Conservation (phyloP, 2,329 filamentous ascomycete genomes). For the Tolypocladium nubicola region DNA sequence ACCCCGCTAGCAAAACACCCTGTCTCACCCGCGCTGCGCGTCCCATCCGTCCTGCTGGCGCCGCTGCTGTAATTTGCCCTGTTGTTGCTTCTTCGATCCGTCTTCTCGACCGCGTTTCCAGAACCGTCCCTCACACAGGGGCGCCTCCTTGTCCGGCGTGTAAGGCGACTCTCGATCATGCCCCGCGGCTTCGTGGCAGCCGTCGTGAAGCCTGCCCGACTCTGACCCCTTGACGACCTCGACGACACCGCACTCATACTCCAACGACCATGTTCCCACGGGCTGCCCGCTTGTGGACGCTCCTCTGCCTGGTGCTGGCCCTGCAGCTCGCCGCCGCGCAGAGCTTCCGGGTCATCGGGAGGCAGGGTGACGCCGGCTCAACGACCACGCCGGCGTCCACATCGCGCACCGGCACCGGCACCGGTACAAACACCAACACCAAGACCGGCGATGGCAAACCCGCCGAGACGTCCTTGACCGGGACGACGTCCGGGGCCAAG, state of each 20-base stretch:
- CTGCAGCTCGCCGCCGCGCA: slow-evolving; percentile 26
- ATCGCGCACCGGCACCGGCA: not conserved
- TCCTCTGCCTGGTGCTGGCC: slow-evolving; percentile 27
- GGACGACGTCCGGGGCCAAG: not conserved
- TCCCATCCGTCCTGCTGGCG: not conserved
- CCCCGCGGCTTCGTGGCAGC: slow-evolving; percentile 6
- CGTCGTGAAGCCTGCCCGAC: slow-evolving; percentile 9
- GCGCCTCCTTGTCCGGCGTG: not conserved
- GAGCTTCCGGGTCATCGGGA: slow-evolving; percentile 17
- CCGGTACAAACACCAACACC: not conserved
- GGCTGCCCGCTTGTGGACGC: slow-evolving; percentile 21
- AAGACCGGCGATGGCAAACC: not conserved
- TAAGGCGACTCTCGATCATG: slow-evolving; percentile 7
- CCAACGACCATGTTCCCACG: slow-evolving; percentile 21
- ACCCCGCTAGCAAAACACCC: not conserved
- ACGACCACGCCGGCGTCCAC: not conserved
- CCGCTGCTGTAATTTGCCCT: slow-evolving; percentile 1
- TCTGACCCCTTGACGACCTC: slow-evolving; percentile 3
- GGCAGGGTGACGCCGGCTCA: slow-evolving; percentile 18
- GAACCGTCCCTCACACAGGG: not conserved
- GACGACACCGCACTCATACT: not conserved
- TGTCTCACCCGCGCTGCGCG: not conserved
- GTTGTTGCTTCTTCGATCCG: not conserved
- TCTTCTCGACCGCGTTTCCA: not conserved
- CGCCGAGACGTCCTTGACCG: not conserved